A percentile compares a stretch with the other conserved stretches of the same genome.
phyloP scores from a whole-genome alignment of 2,329 filamentous ascomycete genomes.

The Cladophialophora exuberans region DNA sequence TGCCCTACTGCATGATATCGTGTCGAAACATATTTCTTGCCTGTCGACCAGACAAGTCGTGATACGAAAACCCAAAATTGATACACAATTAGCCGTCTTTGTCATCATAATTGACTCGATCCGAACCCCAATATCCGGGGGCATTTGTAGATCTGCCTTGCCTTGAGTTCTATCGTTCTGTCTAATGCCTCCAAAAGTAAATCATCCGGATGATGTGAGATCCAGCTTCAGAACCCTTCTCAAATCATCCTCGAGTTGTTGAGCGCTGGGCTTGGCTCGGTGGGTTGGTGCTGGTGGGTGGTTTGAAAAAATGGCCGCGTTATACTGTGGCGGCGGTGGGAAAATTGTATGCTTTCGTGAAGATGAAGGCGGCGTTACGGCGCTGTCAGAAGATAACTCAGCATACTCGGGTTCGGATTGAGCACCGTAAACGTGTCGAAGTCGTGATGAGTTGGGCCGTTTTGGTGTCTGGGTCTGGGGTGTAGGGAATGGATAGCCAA shows the following conservation, averaged over 20 bases:
- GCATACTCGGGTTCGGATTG: conserved; percentile 28
- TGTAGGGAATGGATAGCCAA: conserved; percentile 18
- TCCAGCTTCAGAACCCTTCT: conserved; percentile 51
- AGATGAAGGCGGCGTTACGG: conserved; percentile 26
- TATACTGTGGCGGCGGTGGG: conserved; percentile 17
- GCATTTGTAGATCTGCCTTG: neutral
- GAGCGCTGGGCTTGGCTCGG: conserved; percentile 42
- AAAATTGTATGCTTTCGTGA: conserved; percentile 21
- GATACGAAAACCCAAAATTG: neutral
- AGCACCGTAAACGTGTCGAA: conserved; percentile 28
- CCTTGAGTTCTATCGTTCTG: neutral
- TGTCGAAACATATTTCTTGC: conserved; percentile 9
- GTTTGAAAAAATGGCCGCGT: conserved; percentile 22
- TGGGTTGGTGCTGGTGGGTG: conserved; percentile 29
- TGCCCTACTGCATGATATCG: conserved; percentile 7
- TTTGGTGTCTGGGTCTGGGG: conserved; percentile 22
- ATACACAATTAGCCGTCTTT: too few species aligned
- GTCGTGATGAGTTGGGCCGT: conserved; percentile 25
- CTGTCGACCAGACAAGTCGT: neutral
- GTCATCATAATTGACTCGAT: too few species aligned
- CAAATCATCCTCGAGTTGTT: conserved; percentile 53
- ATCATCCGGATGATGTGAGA: conserved; percentile 27
- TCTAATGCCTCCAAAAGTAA: conserved; percentile 1
- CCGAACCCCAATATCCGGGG: too few species aligned
- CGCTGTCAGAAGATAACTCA: conserved; percentile 30